Evolutionary conservation across 805 yeast genomes (phyloP).

Genomic region (Ogataea pini): DNA sequence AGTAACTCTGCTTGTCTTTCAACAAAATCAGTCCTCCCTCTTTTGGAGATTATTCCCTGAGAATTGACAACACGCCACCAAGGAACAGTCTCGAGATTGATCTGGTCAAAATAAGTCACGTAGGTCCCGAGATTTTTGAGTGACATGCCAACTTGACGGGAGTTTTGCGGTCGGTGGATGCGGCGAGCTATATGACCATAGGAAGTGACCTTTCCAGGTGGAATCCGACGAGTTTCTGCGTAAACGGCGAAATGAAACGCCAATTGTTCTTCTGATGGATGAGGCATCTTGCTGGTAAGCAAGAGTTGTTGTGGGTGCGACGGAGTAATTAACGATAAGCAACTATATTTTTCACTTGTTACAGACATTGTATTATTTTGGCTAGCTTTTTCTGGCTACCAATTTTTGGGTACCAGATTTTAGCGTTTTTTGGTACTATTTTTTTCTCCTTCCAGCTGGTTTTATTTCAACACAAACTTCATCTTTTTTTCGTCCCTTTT

Average conservation of each 20-base stretch:
- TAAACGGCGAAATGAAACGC: slow-evolving; percentile 63
- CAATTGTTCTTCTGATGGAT: slow-evolving; percentile 29
- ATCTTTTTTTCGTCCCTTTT: not conserved
- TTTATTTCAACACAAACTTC: not conserved
- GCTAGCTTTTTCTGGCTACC: no score
- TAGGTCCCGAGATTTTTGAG: slow-evolving; percentile 52
- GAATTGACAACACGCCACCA: slow-evolving; percentile 81
- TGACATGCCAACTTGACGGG: slow-evolving; percentile 75
- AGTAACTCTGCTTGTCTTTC: slow-evolving; percentile 47
- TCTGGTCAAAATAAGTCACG: slow-evolving; percentile 19
- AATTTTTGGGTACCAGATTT: no score
- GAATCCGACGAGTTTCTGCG: slow-evolving; percentile 51
- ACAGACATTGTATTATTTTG: no score
- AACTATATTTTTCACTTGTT: no score
- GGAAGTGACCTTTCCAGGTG: slow-evolving; percentile 64
- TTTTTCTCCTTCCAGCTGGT: not conserved
- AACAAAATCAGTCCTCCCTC: slow-evolving; percentile 45
- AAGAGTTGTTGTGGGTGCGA: no score
- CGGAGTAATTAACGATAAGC: no score
- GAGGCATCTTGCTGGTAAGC: slow-evolving; percentile 37
- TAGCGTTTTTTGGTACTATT: no score
- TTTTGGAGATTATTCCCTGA: slow-evolving; percentile 60
- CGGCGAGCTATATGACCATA: slow-evolving; percentile 75
- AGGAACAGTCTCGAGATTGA: slow-evolving; percentile 49
- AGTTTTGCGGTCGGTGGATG: slow-evolving; percentile 59